phyloP scores from a whole-genome alignment of 257 asterid species.

The Vinca minor region DNA sequence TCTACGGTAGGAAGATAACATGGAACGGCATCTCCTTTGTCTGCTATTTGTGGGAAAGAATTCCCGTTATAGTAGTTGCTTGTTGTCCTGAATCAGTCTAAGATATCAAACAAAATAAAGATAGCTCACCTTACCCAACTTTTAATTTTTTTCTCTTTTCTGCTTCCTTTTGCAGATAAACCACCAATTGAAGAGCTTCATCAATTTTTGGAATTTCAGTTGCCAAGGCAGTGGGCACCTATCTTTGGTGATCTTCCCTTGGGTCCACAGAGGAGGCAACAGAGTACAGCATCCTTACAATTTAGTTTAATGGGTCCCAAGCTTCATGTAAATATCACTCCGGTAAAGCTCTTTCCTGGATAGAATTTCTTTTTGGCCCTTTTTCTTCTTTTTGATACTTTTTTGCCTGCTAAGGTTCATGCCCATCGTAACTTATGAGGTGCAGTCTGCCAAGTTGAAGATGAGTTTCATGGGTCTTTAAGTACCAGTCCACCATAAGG shows the following conservation, averaged over 20 bases:
- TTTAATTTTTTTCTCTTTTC: not conserved
- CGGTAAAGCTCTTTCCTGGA: slow-evolving; percentile 38
- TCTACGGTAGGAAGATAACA: not conserved
- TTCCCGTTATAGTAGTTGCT: slow-evolving; percentile 5
- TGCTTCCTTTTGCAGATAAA: slow-evolving; percentile 54
- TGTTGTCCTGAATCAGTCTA: not conserved
- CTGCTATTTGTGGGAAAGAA: not conserved
- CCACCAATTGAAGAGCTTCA: slow-evolving; percentile 99
- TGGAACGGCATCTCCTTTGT: not conserved
- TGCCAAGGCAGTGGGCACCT: slow-evolving; percentile 99
- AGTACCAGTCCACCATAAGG: not conserved
- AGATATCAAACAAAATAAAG: not conserved
- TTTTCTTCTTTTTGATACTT: not conserved
- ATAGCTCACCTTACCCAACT: not conserved
- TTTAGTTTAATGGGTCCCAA: slow-evolving; percentile 93
- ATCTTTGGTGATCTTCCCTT: slow-evolving; percentile 90
- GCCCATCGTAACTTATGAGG: not conserved
- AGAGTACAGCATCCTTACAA: slow-evolving; percentile 66
- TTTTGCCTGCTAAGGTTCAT: not conserved
- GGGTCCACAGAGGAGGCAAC: slow-evolving; percentile 88
- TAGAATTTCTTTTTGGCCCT: not conserved
- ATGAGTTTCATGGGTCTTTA: not conserved
- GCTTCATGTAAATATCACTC: slow-evolving; percentile 63
- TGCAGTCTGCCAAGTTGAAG: not conserved
- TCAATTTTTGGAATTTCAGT: slow-evolving; percentile 95